A percentile compares a stretch with the other conserved stretches of the same genome.
Evolutionary conservation across 768 basidiomycete species (phyloP).

Genomic region (Naganishia antarctica): DNA sequence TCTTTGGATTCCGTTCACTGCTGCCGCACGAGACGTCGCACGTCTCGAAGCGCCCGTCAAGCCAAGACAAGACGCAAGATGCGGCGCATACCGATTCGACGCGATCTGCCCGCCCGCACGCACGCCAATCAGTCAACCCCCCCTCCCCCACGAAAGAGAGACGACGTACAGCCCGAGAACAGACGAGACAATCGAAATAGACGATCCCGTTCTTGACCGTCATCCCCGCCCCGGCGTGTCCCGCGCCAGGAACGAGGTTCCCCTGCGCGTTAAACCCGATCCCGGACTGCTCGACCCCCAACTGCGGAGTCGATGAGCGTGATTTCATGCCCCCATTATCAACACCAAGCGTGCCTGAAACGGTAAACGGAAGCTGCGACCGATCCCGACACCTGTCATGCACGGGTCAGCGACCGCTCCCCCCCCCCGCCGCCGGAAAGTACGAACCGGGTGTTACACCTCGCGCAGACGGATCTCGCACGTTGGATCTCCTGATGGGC

Average conservation of each 20-base stretch:
- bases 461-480: slow-evolving; percentile 3
- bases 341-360: not conserved
- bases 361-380: slow-evolving; percentile 6
- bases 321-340: slow-evolving; percentile 23
- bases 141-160: too few species aligned
- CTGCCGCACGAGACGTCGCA: slow-evolving; percentile 19
- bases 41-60: slow-evolving; percentile 21
- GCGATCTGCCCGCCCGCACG: slow-evolving; percentile 23
- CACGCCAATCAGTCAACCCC: not conserved
- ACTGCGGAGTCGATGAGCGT: slow-evolving; percentile 20
- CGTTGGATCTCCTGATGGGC: slow-evolving; percentile 21
- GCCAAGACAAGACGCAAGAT: slow-evolving; percentile 28
- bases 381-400: slow-evolving; percentile 11
- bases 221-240: not conserved
- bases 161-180: not conserved
- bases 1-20: slow-evolving; percentile 20
- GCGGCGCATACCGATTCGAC: slow-evolving; percentile 28
- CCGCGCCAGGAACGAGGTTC: slow-evolving; percentile 1
- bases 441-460: slow-evolving; percentile 12
- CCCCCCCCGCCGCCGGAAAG: not conserved
- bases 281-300: not conserved
- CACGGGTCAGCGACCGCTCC: not conserved
- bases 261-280: slow-evolving; percentile 3
- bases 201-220: slow-evolving; percentile 15
- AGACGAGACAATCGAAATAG: slow-evolving; percentile 19